Evolutionary conservation across 768 basidiomycete genomes (phyloP).

Genomic region (Coprinellus aureogranulatus): DNA sequence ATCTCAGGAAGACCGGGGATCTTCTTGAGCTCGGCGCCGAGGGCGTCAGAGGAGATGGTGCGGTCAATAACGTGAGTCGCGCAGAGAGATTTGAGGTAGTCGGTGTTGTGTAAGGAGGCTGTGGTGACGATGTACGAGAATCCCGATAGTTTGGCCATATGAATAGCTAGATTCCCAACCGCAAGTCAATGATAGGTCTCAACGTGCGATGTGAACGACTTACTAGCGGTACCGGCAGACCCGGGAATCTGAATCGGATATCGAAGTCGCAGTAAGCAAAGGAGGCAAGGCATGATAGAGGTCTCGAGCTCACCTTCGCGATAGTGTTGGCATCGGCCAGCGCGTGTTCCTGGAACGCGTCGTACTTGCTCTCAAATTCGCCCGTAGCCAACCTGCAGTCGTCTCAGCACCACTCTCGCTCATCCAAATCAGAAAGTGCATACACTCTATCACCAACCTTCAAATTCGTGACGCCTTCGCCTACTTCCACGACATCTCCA

Average conservation of each 20-base stretch:
- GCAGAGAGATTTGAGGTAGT: conserved; percentile 33
- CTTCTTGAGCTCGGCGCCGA: conserved; percentile 22
- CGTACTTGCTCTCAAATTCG: conserved; percentile 31
- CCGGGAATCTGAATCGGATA: conserved; percentile 56
- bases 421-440: conserved; percentile 25
- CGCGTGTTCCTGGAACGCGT: conserved; percentile 41
- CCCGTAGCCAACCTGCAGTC: conserved; percentile 36
- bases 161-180: conserved; percentile 10
- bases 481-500: conserved; percentile 50
- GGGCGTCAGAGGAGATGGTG: conserved; percentile 9
- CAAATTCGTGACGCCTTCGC: conserved; percentile 50
- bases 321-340: conserved; percentile 33
- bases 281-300: conserved; percentile 49
- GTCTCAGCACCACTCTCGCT: conserved; percentile 20
- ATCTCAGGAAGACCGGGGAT: conserved; percentile 17
- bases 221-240: conserved; percentile 28
- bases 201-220: conserved; percentile 16
- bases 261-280: conserved; percentile 56
- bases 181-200: conserved; percentile 27
- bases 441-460: conserved; percentile 55
- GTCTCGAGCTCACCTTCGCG: conserved; percentile 36
- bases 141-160: conserved; percentile 37
- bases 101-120: conserved; percentile 26
- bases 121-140: conserved; percentile 41
- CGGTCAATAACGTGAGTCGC: conserved; percentile 38